Evolutionary conservation across 495 filamentous ascomycete genomes (phyloP).

Genomic region (Hypoxylon cercidicola): DNA sequence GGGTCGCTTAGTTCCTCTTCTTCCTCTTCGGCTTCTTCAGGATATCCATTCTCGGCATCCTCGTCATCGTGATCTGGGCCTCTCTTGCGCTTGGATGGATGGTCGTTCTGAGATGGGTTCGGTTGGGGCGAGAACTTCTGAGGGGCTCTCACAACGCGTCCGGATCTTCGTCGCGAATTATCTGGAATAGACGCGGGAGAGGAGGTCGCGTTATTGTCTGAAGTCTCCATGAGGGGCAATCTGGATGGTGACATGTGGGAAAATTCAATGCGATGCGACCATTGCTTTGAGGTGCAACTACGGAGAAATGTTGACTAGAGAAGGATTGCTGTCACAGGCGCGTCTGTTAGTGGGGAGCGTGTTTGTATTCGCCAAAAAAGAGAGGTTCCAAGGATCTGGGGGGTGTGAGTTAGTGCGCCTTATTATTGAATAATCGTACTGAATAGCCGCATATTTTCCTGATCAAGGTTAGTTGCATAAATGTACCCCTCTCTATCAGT

Average conservation of each 20-base stretch:
- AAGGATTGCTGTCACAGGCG: conserved; percentile 35
- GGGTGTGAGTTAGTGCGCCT: too few species aligned
- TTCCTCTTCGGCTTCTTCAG: conserved; percentile 62
- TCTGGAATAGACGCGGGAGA: conserved; percentile 57
- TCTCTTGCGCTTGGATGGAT: conserved; percentile 65
- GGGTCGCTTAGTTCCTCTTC: conserved; percentile 60
- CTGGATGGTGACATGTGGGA: conserved; percentile 42
- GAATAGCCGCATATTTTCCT: too few species aligned
- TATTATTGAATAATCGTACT: too few species aligned
- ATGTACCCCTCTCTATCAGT: too few species aligned
- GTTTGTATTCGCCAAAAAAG: conserved; percentile 38
- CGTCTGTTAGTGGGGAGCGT: conserved; percentile 41
- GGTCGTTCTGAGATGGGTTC: conserved; percentile 43
- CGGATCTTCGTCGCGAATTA: conserved; percentile 75
- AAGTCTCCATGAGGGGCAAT: conserved; percentile 67
- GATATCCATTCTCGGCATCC: conserved; percentile 65
- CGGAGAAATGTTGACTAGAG: conserved; percentile 25
- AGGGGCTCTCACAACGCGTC: conserved; percentile 80
- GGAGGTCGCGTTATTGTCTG: conserved; percentile 66
- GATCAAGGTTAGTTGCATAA: too few species aligned
- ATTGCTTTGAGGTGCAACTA: conserved; percentile 27
- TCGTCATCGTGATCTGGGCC: conserved; percentile 59
- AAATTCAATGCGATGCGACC: conserved; percentile 40
- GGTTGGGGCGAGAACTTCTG: conserved; percentile 68
- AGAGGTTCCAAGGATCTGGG: conserved; percentile 16